Evolutionary conservation across 805 yeast species (phyloP).

Genomic region (Myxozyma kluyveri): DNA sequence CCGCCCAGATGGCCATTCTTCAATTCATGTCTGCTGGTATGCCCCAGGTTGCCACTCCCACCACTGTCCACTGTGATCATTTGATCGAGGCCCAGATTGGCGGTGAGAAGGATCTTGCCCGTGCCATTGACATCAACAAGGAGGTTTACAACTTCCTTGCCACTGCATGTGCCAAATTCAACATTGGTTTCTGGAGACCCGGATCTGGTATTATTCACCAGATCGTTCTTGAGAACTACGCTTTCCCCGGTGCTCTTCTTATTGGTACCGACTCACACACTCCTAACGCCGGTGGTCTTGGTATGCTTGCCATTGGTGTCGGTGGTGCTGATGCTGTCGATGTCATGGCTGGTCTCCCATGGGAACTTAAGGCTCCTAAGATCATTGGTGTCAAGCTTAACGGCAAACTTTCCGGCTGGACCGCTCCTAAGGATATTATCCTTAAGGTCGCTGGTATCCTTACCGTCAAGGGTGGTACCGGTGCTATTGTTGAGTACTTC

Average conservation of each 20-base stretch:
- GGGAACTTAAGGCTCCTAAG: constrained; percentile 98
- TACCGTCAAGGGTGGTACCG: constrained; percentile 98
- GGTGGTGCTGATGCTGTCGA: constrained; percentile 99
- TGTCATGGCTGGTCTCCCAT: constrained; percentile 93
- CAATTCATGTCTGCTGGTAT: constrained; percentile 98
- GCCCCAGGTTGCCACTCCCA: constrained; percentile 84
- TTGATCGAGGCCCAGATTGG: constrained; percentile 95
- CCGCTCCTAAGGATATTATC: constrained; percentile 96
- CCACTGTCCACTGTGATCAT: constrained; percentile 96
- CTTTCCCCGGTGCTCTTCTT: constrained; percentile 96
- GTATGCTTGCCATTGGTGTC: constrained; percentile 98
- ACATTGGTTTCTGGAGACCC: constrained; percentile 98
- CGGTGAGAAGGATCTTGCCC: constrained; percentile 75
- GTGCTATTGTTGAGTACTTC: constrained; percentile 91
- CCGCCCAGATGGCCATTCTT: constrained; percentile 97
- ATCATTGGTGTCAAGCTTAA: constrained; percentile 89
- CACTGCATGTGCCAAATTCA: constrained; percentile 89
- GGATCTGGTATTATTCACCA: constrained; percentile 99
- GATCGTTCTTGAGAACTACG: constrained; percentile 92
- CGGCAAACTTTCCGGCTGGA: constrained; percentile 88
- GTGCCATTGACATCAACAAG: constrained; percentile 80
- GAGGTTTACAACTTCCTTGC: constrained; percentile 95
- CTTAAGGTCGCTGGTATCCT: constrained; percentile 85
- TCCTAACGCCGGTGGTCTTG: constrained; percentile 98
- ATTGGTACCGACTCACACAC: constrained; percentile 98